A percentile compares a stretch with the other conserved stretches of the same genome.
Conservation (phyloP, 2,329 filamentous ascomycete species). For the Zymoseptoria passerinii region DNA sequence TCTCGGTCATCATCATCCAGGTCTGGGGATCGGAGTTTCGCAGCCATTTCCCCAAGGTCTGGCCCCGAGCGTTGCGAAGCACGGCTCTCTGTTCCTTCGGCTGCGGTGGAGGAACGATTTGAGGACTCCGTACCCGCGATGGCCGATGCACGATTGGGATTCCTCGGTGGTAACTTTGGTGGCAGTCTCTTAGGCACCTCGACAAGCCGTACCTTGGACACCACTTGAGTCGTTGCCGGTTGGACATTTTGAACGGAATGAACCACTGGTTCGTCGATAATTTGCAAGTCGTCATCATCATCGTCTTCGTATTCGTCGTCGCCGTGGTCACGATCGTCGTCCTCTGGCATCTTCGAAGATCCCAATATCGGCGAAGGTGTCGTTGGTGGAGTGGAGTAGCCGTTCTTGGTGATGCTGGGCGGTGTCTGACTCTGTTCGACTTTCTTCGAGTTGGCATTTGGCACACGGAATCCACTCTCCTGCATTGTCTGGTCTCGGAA, state of each 20-base stretch:
- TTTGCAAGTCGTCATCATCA: slow-evolving; percentile 45
- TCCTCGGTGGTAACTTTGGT: slow-evolving; percentile 69
- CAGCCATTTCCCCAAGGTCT: slow-evolving; percentile 1
- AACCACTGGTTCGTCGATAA: slow-evolving; percentile 36
- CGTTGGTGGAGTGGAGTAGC: slow-evolving; percentile 26
- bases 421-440: background rate
- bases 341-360: background rate
- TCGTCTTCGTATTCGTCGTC: slow-evolving; percentile 40
- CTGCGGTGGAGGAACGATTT: background rate
- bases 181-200: slow-evolving; percentile 74
- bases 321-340: slow-evolving; percentile 25
- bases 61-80: background rate
- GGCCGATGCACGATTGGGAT: slow-evolving; percentile 40
- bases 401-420: slow-evolving; percentile 17
- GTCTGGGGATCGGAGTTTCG: slow-evolving; percentile 10
- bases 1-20: slow-evolving; percentile 10
- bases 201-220: slow-evolving; percentile 68
- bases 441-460: slow-evolving; percentile 1
- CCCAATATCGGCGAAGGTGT: slow-evolving; percentile 19
- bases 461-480: background rate
- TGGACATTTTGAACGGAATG: slow-evolving; percentile 62
- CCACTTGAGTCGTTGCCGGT: slow-evolving; percentile 31
- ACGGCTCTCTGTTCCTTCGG: background rate
- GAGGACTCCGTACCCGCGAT: slow-evolving; percentile 9
- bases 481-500: background rate